Percentiles rank a stretch among this genome's conserved stretches.
Conservation (phyloP, 371 early-diverging fungal genomes). For the Haplosporangium sp. region DNA sequence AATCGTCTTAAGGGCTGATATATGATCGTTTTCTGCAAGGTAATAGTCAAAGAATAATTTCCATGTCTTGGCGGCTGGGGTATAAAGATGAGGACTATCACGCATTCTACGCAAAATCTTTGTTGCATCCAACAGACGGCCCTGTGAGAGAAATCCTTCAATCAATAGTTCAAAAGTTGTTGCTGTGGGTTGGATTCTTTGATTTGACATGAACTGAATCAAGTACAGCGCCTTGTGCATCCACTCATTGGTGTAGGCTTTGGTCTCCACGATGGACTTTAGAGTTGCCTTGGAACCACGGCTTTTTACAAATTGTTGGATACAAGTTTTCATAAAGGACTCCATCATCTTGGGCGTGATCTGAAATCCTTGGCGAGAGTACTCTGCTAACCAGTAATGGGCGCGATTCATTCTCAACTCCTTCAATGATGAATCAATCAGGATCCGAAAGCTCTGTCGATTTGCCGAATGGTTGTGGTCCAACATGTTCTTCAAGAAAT, state of each 20-base stretch:
- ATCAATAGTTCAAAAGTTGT: slow-evolving; percentile 33
- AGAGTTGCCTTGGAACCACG: neutral
- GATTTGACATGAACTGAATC: slow-evolving; percentile 26
- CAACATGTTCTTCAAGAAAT: slow-evolving; percentile 16
- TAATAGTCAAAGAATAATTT: slow-evolving; percentile 38
- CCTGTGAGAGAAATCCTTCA: slow-evolving; percentile 31
- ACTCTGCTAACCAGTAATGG: slow-evolving; percentile 40
- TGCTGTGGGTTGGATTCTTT: slow-evolving; percentile 22
- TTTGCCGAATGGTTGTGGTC: slow-evolving; percentile 16
- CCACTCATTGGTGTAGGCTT: slow-evolving; percentile 29
- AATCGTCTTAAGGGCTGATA: slow-evolving; percentile 19
- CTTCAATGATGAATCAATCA: slow-evolving; percentile 24
- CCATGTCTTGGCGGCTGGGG: slow-evolving; percentile 37
- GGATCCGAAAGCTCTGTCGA: slow-evolving; percentile 31
- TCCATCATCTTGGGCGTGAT: slow-evolving; percentile 28
- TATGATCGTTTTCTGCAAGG: slow-evolving; percentile 16
- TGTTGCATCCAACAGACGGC: slow-evolving; percentile 17
- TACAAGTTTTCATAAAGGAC: slow-evolving; percentile 33
- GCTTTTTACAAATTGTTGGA: slow-evolving; percentile 10
- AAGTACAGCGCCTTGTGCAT: slow-evolving; percentile 37
- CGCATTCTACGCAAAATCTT: slow-evolving; percentile 25
- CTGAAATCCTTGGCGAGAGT: slow-evolving; percentile 30
- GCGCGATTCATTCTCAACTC: slow-evolving; percentile 22
- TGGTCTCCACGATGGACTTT: neutral
- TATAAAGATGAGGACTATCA: slow-evolving; percentile 35